phyloP scores from a whole-genome alignment of 2,329 filamentous ascomycete genomes.

The Fusarium gaditjirri region DNA sequence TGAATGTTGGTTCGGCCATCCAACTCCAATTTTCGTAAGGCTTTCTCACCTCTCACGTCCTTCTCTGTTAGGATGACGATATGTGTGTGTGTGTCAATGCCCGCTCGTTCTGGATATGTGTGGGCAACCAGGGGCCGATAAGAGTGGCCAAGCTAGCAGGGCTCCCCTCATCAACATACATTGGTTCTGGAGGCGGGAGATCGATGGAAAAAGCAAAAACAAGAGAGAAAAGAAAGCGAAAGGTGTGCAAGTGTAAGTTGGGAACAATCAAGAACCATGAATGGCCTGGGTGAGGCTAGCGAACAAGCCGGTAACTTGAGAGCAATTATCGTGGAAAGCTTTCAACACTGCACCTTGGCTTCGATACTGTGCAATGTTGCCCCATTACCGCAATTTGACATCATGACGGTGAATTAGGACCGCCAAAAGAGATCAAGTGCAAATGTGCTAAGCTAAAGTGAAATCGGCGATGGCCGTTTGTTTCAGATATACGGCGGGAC shows the following conservation, averaged over 20 bases:
- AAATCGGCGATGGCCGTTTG: background rate
- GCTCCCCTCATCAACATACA: slow-evolving; percentile 30
- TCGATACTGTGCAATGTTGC: background rate
- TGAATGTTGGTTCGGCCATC: slow-evolving; percentile 13
- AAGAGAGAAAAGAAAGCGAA: slow-evolving; percentile 34
- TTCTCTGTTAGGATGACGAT: slow-evolving; percentile 5
- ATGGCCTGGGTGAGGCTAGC: slow-evolving; percentile 22
- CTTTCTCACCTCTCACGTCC: slow-evolving; percentile 11
- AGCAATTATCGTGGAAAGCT: background rate
- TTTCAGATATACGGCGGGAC: background rate
- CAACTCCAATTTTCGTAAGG: background rate
- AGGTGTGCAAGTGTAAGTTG: background rate
- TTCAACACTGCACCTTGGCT: background rate
- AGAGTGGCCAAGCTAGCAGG: slow-evolving; percentile 16
- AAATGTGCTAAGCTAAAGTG: background rate
- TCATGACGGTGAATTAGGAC: background rate
- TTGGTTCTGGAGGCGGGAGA: slow-evolving; percentile 39
- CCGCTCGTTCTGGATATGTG: slow-evolving; percentile 10
- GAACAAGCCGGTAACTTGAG: background rate
- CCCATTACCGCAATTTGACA: background rate
- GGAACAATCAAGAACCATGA: slow-evolving; percentile 7
- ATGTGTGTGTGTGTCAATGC: slow-evolving; percentile 1
- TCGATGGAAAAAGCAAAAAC: slow-evolving; percentile 37
- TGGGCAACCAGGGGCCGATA: slow-evolving; percentile 20
- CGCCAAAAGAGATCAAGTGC: background rate